These are phyloP conservation scores for Pseudocercospora macadamiae DNA, from an alignment of 2,329 filamentous ascomycete species.

Conservation along the genomic window DNA sequence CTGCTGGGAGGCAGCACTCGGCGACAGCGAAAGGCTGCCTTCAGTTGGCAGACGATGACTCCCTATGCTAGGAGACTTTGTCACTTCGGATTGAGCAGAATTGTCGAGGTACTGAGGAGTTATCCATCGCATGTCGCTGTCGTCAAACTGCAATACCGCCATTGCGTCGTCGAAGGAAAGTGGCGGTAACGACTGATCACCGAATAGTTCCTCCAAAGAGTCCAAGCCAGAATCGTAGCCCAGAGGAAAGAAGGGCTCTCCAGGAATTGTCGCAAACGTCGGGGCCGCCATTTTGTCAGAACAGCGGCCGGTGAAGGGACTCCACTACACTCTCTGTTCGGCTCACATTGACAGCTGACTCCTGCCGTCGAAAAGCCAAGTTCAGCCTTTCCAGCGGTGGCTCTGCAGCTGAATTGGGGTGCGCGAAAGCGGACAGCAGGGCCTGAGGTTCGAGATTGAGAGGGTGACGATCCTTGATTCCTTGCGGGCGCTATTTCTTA, in stretches of 20 bases:
- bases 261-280: background rate
- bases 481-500: background rate
- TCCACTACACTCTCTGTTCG: background rate
- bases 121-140: constrained; percentile 1
- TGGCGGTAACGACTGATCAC: background rate
- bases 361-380: background rate
- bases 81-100: constrained; percentile 12
- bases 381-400: background rate
- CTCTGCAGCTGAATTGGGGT: background rate
- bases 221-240: constrained; percentile 16
- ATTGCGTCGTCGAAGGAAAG: constrained; percentile 4
- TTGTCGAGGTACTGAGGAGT: background rate
- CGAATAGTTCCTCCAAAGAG: background rate
- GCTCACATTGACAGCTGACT: background rate
- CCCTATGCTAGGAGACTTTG: constrained; percentile 21
- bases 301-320: constrained; percentile 4
- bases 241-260: background rate
- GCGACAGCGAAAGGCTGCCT: constrained; percentile 25
- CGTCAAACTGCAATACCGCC: constrained; percentile 6
- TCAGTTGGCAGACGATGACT: constrained; percentile 3
- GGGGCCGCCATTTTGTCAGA: background rate
- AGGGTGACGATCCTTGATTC: constrained; percentile 1
- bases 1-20: constrained; percentile 22
- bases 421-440: background rate
- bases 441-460: background rate